Base-by-base conservation (phyloP, 1,284 basidiomycete species). In the Apiotrichum domesticum region DNA sequence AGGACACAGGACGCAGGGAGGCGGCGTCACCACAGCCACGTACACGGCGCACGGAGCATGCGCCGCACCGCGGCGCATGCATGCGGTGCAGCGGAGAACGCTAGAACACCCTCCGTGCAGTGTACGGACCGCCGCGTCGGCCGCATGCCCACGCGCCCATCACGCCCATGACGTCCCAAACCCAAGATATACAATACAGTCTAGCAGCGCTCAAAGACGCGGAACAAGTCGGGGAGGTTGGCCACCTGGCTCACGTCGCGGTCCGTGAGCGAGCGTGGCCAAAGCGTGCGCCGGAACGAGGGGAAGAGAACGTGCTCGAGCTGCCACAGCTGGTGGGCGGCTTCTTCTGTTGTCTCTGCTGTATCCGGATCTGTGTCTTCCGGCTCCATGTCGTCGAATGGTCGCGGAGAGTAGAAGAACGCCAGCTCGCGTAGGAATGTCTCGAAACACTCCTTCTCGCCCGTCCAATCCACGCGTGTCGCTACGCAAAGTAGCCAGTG, bases 241-340 rank as follows among this genome's bases (percentile, higher is more conserved):
- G 93, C 92, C 15, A 93, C 83, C 74, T 93, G 88, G 6, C 89
- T 83, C 3, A 95, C 84, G 68, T 91, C 55, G 14, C 44, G 51
- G 21, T 48, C 47, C 1, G 46, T 42, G 42, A 62, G 34, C 3
- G 35, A 46, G 35, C 57, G 54, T 8, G 60, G 60, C 60, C 60
- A 62, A 13, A 9, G 35, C 14, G 93, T 77, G 45, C 84, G 82
- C 58, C 88, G 81, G 77, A 90, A 84, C 0, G 85, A 83, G 1
- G 90, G 90, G 70, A 94, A 94, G 33, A 96, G 73, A 34, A 91
- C 80, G 69, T 96, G 89, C 71, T 95, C 84, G 45, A 93, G 84
- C 73, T 92, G 89, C 87, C 89, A 93, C 53, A 80, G 78, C 62
- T 85, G 82, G 15, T 85, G 83, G 52, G 64, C 63, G 11, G 53